Base-by-base conservation (phyloP, 1,284 basidiomycete species). In the Testicularia cyperi region DNA sequence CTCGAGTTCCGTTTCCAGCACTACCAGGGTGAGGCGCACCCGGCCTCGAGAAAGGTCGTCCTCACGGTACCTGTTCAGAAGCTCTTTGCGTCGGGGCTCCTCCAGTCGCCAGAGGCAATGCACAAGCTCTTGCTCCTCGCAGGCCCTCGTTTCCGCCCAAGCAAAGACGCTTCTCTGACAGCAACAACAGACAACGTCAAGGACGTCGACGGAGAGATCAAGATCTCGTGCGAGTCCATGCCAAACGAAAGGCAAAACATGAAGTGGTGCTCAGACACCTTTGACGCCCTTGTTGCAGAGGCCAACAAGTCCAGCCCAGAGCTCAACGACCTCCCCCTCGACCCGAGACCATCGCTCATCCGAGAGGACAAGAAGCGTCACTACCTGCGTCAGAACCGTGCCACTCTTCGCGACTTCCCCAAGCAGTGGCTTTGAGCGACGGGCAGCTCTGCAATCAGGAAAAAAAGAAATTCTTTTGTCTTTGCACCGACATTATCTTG, bases 221-320 rank as follows among this genome's bases (percentile, higher is more conserved):
- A 76, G 60, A 74, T 79, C 28, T 55, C 60, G 10, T 77, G 75
- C 54, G 77, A 77, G 27, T 27, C 64, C 36, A 75, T 75, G 48
- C 78, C 77, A 8, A 69, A 62, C 20, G 64, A 70, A 32, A 36
- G 68, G 29, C 76, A 78, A 72, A 79, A 79, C 45, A 71, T 77
- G 51, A 78, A 78, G 62, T 79, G 78, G 78, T 79, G 78, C 58
- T 75, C 72, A 28, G 78, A 79, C 44, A 72, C 67, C 14, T 46
- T 79, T 19, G 76, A 78, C 53, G 63, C 53, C 30, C 48, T 79
- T 38, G 57, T 79, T 16, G 38, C 39, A 6, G 78, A 76, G 41
- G 76, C 78, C 6, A 63, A 70, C 34, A 70, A 70, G 53, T 39
- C 57, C 35, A 41, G 55, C 9, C 57, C 70, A 16, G 30, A 66